phyloP scores from a whole-genome alignment of 2,329 filamentous ascomycete species.

The Emydomyces testavorans region DNA sequence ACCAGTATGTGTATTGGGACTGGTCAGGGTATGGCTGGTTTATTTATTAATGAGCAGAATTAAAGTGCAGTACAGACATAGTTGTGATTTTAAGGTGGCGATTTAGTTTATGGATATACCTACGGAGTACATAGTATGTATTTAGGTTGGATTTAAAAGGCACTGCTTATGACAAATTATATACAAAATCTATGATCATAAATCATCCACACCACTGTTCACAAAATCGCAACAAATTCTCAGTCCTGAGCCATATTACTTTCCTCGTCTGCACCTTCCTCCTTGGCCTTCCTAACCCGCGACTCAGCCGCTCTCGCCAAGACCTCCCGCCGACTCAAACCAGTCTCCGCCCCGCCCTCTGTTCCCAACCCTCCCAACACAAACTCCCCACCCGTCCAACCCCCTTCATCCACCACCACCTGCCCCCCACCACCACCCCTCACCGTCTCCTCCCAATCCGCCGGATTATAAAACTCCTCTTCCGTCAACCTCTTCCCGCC shows the following conservation, averaged over 20 bases:
- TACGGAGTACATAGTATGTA: no score
- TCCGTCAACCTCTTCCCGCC: constrained; percentile 53
- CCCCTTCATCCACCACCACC: constrained; percentile 55
- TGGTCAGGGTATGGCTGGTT: constrained; percentile 54
- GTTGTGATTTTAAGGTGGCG: not conserved
- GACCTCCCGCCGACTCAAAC: constrained; percentile 60
- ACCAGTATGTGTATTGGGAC: constrained; percentile 80
- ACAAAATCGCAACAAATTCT: not conserved
- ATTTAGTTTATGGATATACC: not conserved
- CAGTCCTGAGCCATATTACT: constrained; percentile 4
- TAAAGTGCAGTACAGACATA: not conserved
- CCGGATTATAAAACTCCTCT: constrained; percentile 49
- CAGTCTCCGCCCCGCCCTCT: constrained; percentile 30
- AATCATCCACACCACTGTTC: not conserved
- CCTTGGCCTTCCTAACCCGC: constrained; percentile 43
- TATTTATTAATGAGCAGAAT: constrained; percentile 53
- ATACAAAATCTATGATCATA: not conserved
- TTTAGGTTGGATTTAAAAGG: not conserved
- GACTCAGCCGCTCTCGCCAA: constrained; percentile 65
- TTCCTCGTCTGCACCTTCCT: constrained; percentile 26
- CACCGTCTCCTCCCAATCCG: constrained; percentile 41
- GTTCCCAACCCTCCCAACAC: constrained; percentile 47
- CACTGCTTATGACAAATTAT: not conserved
- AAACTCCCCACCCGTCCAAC: constrained; percentile 69
- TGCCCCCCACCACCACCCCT: constrained; percentile 45